phyloP scores from a whole-genome alignment of 257 asterid genomes.

The Solanum habrochaites region DNA sequence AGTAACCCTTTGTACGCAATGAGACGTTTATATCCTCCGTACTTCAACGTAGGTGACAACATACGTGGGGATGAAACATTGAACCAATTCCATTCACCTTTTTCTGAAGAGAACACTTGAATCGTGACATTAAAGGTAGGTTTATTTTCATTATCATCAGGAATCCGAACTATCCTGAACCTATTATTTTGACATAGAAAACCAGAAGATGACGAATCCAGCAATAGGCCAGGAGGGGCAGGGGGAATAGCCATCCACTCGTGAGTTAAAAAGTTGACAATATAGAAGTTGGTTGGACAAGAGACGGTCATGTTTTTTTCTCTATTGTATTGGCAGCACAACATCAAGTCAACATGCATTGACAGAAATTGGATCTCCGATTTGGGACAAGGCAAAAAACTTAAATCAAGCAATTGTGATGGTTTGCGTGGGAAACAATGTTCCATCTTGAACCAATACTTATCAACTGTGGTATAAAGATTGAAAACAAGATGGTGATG shows the following conservation, averaged over 20 bases:
- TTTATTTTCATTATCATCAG: neutral
- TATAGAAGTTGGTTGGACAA: neutral
- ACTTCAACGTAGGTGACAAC: neutral
- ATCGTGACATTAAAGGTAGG: neutral
- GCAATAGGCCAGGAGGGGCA: neutral
- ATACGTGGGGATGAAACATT: neutral
- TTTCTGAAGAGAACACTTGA: neutral
- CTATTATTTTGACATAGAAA: neutral
- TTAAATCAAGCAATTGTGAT: neutral
- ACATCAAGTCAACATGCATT: neutral
- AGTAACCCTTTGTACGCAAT: neutral
- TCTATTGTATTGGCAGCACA: neutral
- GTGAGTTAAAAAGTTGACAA: neutral
- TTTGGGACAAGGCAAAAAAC: neutral
- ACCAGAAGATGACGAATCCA: neutral
- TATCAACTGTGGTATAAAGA: neutral
- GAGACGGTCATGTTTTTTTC: neutral
- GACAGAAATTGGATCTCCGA: neutral
- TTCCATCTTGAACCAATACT: neutral
- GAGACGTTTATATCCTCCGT: neutral
- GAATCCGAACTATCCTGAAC: neutral
- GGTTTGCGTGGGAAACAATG: neutral
- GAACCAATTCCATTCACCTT: neutral
- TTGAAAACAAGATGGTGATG: neutral
- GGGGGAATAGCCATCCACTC: neutral